These are phyloP conservation scores for Naumovozyma dairenensis DNA, from an alignment of 805 yeast species.

Conservation along the genomic window DNA sequence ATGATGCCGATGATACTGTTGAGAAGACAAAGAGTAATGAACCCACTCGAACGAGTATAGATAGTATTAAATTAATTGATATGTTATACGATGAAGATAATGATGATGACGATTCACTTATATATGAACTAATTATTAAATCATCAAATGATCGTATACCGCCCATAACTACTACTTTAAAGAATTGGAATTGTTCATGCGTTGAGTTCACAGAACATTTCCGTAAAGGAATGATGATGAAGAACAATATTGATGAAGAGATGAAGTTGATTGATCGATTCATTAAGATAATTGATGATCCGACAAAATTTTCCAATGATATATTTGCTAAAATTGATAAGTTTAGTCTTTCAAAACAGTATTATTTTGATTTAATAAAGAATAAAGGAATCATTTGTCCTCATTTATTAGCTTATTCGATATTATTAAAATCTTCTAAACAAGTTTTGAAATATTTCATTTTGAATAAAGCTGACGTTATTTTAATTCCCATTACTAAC, in stretches of 20 bases:
- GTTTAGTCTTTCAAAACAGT: constrained; percentile 19
- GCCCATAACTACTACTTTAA: constrained; percentile 24
- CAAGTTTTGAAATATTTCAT: constrained; percentile 18
- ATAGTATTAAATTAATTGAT: not conserved
- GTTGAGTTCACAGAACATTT: constrained; percentile 21
- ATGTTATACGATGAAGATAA: constrained; percentile 10
- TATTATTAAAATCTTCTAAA: constrained; percentile 16
- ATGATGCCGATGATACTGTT: too few relatives aligned
- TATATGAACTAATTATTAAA: constrained; percentile 20
- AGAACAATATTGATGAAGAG: not conserved
- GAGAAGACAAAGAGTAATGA: too few relatives aligned
- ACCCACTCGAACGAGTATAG: not conserved
- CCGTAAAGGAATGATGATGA: constrained; percentile 5
- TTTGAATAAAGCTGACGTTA: constrained; percentile 12
- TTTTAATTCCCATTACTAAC: constrained; percentile 17
- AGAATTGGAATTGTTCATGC: constrained; percentile 29
- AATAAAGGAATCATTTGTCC: constrained; percentile 24
- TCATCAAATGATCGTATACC: constrained; percentile 8
- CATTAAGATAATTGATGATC: constrained; percentile 13
- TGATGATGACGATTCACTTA: constrained; percentile 8
- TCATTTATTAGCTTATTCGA: constrained; percentile 26
- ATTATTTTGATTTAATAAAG: constrained; percentile 17
- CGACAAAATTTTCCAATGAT: constrained; percentile 18
- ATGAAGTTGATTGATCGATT: constrained; percentile 3
- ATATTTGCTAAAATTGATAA: constrained; percentile 23